Base-by-base conservation (phyloP, 352 stramenopile genomes). In the Pythium aristosporum region DNA sequence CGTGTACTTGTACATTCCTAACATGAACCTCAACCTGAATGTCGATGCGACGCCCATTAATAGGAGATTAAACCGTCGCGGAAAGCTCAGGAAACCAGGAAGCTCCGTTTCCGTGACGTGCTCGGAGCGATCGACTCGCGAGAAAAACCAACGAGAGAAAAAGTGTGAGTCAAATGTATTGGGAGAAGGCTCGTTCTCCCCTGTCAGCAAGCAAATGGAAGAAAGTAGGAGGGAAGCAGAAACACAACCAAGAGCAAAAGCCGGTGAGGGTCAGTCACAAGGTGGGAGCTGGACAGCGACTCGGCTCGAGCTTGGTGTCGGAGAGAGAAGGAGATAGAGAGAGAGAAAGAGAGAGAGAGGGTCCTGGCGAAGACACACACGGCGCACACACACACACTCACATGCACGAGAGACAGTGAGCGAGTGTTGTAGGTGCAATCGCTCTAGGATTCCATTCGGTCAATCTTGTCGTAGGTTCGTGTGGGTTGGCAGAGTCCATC, bases 401-500 rank as follows among this genome's bases (percentile, higher is more conserved):
- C 15, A 46, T 15, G 18, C 39, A 46, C 39, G 39, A 46, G 39
- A 46, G 37, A 36, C 18, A 39, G 34, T 39, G 42, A 34, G 30
- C 39, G 39, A 46, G 13, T 39, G 34, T 39, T 39, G 34, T 39
- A 39, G 41, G 42, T 44, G 43, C 23, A 21, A 50, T 58, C 51
- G 51, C 51, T 30, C 25, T 30, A 30, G 25, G 48, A 37, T 58
- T 58, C 25, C 23, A 61, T 61, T 52, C 41, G 56, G 34, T 39
- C 34, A 39, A 15, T 39, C 34, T 10, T 39, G 34, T 39, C 34
- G 34, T 39, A 39, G 34, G 11, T 39, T 49, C 20, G 30, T 56
- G 32, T 47, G 46, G 54, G 41, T 42, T 58, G 10, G 30, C 15
- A 37, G 32, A 36, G 32, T 63, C 43, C 12, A 16, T 48, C 32